phyloP scores from a whole-genome alignment of 331 rosid species.

The Dryas integrifolia region DNA sequence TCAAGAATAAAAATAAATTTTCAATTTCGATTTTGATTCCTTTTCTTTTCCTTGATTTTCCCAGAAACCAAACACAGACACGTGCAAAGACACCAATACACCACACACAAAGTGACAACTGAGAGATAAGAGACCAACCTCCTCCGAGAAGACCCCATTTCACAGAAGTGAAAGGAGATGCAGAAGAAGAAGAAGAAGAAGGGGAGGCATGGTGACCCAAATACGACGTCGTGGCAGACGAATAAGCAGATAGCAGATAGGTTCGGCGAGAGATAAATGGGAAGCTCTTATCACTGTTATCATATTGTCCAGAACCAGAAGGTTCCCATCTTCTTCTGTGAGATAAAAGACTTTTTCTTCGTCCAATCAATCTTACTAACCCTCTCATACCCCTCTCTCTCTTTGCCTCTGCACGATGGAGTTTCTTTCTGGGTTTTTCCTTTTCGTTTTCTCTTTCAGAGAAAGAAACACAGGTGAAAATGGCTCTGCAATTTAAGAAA shows the following conservation, averaged over 20 bases:
- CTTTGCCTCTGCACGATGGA: not conserved
- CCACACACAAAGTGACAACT: too few relatives aligned
- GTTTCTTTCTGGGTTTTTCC: not conserved
- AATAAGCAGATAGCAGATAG: conserved; percentile 25
- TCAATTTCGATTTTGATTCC: too few relatives aligned
- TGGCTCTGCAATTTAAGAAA: too few relatives aligned
- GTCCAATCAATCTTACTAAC: conserved; percentile 33
- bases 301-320: not conserved
- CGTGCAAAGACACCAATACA: too few relatives aligned
- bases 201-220: conserved; percentile 13
- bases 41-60: not conserved
- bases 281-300: not conserved
- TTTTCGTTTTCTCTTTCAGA: too few relatives aligned
- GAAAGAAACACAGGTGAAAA: too few relatives aligned
- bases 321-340: conserved; percentile 7
- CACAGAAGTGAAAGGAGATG: conserved; percentile 14
- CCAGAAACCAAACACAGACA: not conserved
- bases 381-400: conserved; percentile 38
- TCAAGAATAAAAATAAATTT: not conserved
- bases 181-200: conserved; percentile 17
- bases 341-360: conserved; percentile 21
- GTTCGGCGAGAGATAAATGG: conserved; percentile 22
- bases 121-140: conserved; percentile 32
- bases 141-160: conserved; percentile 44
- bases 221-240: conserved; percentile 27